Conservation (phyloP, 768 basidiomycete species). For the Hydnum rufescens region DNA sequence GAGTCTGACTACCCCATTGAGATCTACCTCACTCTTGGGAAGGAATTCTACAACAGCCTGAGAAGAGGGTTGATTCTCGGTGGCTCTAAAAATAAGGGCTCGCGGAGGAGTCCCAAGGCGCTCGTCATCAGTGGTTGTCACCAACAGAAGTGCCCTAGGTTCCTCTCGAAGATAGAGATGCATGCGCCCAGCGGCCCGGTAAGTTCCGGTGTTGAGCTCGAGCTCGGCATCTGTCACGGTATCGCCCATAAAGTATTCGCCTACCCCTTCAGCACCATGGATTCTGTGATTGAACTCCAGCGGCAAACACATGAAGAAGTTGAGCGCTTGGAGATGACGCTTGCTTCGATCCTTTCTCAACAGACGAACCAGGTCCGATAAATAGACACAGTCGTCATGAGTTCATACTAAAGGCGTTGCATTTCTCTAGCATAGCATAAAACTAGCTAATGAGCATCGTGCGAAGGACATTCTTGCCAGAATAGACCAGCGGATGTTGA, state of each 20-base stretch:
- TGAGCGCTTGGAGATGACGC: constrained; percentile 74
- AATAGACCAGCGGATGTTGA: constrained; percentile 43
- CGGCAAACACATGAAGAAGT: constrained; percentile 91
- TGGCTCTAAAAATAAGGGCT: constrained; percentile 54
- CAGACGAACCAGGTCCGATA: constrained; percentile 18
- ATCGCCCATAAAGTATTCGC: not conserved
- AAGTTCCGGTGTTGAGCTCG: not conserved
- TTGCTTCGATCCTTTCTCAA: constrained; percentile 61
- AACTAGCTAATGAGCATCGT: constrained; percentile 64
- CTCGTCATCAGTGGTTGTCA: constrained; percentile 50
- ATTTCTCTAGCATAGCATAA: constrained; percentile 16
- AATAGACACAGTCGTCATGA: constrained; percentile 10
- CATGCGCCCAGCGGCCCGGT: constrained; percentile 24
- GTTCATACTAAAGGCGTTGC: not conserved
- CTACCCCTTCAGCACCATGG: constrained; percentile 32
- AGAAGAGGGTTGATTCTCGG: constrained; percentile 24
- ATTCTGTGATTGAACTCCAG: constrained; percentile 85
- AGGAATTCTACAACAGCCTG: constrained; percentile 81
- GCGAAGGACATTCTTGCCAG: constrained; percentile 78
- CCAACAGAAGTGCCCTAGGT: constrained; percentile 53
- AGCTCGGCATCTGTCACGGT: not conserved
- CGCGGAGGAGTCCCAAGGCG: constrained; percentile 35
- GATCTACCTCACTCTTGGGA: constrained; percentile 48
- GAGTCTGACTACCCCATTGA: constrained; percentile 39
- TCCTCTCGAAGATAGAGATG: constrained; percentile 49